Conservation (phyloP, 805 yeast genomes). For the Wickerhamiella spandovensis region DNA sequence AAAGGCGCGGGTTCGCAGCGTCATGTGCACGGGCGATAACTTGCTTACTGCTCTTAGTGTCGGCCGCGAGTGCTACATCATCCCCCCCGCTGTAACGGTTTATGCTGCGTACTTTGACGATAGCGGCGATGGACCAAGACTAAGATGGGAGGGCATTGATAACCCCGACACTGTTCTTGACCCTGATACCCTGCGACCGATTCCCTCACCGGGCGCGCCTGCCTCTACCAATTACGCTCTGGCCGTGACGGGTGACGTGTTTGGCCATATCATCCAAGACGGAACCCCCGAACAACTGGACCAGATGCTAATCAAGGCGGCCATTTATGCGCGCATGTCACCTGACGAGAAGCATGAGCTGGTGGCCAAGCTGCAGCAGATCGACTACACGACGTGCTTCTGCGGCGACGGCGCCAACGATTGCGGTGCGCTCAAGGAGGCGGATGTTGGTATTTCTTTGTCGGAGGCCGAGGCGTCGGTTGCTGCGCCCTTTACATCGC, state of each 20-base stretch:
- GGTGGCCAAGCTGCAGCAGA: slow-evolving; percentile 67
- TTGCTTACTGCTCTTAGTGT: slow-evolving; percentile 90
- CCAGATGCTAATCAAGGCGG: slow-evolving; percentile 55
- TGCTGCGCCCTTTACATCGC: slow-evolving; percentile 95
- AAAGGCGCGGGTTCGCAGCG: slow-evolving; percentile 61
- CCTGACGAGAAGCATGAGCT: slow-evolving; percentile 98
- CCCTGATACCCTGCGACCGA: slow-evolving; percentile 43
- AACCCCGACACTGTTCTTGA: slow-evolving; percentile 42
- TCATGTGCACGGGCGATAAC: slow-evolving; percentile 98
- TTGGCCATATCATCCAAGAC: slow-evolving; percentile 52
- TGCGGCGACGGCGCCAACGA: slow-evolving; percentile 99
- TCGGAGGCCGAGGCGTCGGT: slow-evolving; percentile 98
- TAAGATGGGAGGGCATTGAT: slow-evolving; percentile 31
- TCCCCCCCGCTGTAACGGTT: slow-evolving; percentile 33
- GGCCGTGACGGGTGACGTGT: slow-evolving; percentile 89
- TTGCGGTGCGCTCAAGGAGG: slow-evolving; percentile 96
- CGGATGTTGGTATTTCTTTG: slow-evolving; percentile 90
- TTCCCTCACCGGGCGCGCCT: slow-evolving; percentile 3
- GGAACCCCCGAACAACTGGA: slow-evolving; percentile 33
- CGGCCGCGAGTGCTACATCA: slow-evolving; percentile 66
- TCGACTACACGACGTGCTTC: slow-evolving; percentile 90
- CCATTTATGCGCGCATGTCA: slow-evolving; percentile 91
- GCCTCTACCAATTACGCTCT: slow-evolving; percentile 37
- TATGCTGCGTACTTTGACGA: slow-evolving; percentile 59
- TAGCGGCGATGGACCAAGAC: slow-evolving; percentile 9